These are phyloP conservation scores for Fusarium pininemorale DNA, from an alignment of 2,329 filamentous ascomycete species.

Conservation along the genomic window DNA sequence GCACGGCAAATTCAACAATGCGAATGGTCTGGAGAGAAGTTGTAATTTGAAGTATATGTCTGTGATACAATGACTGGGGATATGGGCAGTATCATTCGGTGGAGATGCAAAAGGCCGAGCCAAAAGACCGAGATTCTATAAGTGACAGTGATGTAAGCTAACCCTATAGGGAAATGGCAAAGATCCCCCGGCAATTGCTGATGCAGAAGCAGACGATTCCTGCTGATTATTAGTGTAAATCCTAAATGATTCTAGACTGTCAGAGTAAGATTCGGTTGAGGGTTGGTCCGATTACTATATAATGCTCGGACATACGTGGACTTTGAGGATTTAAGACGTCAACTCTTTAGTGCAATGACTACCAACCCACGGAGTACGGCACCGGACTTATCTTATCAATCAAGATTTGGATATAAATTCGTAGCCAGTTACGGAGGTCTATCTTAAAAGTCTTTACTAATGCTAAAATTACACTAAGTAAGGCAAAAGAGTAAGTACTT, in stretches of 20 bases:
- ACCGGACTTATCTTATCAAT: background rate
- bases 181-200: background rate
- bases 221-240: background rate
- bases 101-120: conserved; percentile 24
- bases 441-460: too few species aligned
- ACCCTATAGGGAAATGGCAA: background rate
- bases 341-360: background rate
- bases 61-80: background rate
- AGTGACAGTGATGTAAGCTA: conserved; percentile 4
- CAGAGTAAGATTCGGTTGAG: conserved; percentile 17
- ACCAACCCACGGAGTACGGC: background rate
- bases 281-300: conserved; percentile 1
- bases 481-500: too few species aligned
- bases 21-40: background rate
- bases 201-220: background rate
- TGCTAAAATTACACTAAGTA: too few species aligned
- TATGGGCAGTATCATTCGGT: background rate
- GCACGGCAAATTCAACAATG: conserved; percentile 13
- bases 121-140: conserved; percentile 25
- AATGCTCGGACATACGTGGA: background rate
- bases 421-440: background rate
- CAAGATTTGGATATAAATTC: background rate
- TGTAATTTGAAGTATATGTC: background rate
- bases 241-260: background rate
- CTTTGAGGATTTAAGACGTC: background rate